phyloP scores from a whole-genome alignment of 306 rosid species.

The Cyamopsis tetragonoloba region DNA sequence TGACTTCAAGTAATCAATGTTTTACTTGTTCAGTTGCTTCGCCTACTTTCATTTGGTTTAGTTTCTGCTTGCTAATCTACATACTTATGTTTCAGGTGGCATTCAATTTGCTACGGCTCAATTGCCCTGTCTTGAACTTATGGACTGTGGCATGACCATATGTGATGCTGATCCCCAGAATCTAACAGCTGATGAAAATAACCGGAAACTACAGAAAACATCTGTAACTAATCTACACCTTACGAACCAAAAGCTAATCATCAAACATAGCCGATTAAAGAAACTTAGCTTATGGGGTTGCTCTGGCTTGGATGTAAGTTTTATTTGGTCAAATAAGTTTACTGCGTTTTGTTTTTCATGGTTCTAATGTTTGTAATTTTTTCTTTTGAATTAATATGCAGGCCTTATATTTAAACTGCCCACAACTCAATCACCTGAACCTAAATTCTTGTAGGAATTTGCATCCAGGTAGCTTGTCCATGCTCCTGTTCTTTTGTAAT shows the following conservation, averaged over 20 bases:
- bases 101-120: conserved; percentile 94
- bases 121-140: conserved; percentile 82
- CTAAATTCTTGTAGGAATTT: conserved; percentile 63
- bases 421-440: conserved; percentile 62
- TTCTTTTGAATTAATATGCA: conserved; percentile 30
- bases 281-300: conserved; percentile 99
- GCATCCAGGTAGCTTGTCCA: conserved; percentile 52
- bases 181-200: conserved; percentile 34
- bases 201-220: conserved; percentile 33
- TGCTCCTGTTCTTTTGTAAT: no score
- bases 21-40: background rate
- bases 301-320: conserved; percentile 82
- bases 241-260: conserved; percentile 78
- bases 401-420: conserved; percentile 74
- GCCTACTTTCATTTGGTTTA: background rate
- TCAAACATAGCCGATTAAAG: conserved; percentile 71
- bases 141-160: conserved; percentile 98
- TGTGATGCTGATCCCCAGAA: conserved; percentile 57
- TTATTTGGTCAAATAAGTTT: conserved; percentile 11
- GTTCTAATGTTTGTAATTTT: conserved; percentile 28
- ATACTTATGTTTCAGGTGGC: conserved; percentile 63
- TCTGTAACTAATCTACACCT: conserved; percentile 42
- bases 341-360: background rate
- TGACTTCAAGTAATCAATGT: conserved; percentile 85
- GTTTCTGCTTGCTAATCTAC: conserved; percentile 21